phyloP scores from a whole-genome alignment of 2,329 filamentous ascomycete genomes.

The Colletotrichum camelliae region DNA sequence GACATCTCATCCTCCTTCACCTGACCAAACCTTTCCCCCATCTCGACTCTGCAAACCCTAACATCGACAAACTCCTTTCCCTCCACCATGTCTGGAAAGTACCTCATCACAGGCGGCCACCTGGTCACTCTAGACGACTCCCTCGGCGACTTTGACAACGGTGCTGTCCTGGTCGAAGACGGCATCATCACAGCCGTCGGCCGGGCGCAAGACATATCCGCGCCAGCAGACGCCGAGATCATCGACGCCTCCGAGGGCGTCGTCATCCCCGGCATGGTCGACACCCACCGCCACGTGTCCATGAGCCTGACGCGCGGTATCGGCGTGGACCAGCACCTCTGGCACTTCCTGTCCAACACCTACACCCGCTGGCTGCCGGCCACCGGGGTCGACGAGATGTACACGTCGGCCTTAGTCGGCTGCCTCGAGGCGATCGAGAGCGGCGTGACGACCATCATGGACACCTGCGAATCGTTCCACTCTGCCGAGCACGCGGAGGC shows the following conservation, averaged over 20 bases:
- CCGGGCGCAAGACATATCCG: not conserved
- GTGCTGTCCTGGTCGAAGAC: not conserved
- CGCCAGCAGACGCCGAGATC: not conserved
- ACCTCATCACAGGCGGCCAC: not conserved
- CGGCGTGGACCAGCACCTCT: not conserved
- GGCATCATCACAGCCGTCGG: not conserved
- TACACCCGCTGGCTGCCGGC: not conserved
- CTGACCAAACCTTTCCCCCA: rapidly evolving
- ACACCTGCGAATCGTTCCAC: not conserved
- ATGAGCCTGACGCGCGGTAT: not conserved
- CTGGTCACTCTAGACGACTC: not conserved
- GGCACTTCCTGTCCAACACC: not conserved
- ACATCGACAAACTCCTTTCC: not conserved
- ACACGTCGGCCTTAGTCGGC: not conserved
- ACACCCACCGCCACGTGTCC: not conserved
- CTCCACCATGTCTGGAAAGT: not conserved
- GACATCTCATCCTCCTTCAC: not conserved
- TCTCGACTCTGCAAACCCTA: not conserved
- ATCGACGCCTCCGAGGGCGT: not conserved
- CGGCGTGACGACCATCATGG: not conserved
- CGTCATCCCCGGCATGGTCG: not conserved
- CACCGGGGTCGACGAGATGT: not conserved
- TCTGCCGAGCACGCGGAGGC: not conserved
- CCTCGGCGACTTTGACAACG: not conserved
- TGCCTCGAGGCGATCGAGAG: not conserved